Conservation (phyloP, 2,329 filamentous ascomycete genomes). For the Blastomyces parvus region DNA sequence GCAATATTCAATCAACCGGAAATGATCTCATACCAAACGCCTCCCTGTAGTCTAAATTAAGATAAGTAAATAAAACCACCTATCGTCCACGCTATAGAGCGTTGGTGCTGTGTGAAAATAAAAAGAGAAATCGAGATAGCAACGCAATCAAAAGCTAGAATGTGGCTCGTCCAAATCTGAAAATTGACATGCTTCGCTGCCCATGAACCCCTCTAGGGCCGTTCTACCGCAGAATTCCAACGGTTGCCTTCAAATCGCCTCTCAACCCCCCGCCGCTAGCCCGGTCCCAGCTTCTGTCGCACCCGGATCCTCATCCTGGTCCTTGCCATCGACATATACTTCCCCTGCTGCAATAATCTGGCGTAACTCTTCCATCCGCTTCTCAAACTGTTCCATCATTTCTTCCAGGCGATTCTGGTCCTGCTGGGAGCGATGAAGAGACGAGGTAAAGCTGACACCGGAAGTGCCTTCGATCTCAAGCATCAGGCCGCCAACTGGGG, state of each 20-base stretch:
- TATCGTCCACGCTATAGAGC: not conserved
- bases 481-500: slow-evolving; percentile 34
- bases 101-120: not conserved
- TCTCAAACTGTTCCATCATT: slow-evolving; percentile 40
- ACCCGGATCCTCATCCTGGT: not conserved
- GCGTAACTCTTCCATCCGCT: slow-evolving; percentile 35
- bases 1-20: not conserved
- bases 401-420: slow-evolving; percentile 29
- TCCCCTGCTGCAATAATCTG: slow-evolving; percentile 32
- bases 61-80: not conserved
- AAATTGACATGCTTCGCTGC: not conserved
- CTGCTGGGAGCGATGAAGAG: slow-evolving; percentile 13
- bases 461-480: slow-evolving; percentile 37
- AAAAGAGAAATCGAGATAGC: not conserved
- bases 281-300: not conserved
- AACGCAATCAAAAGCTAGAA: not conserved
- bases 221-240: not conserved
- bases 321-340: slow-evolving; percentile 8
- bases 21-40: not conserved
- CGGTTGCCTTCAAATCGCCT: not conserved
- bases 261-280: not conserved
- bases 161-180: not conserved
- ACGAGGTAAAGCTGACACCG: slow-evolving; percentile 20
- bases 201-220: not conserved
- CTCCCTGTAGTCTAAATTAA: not conserved